Percentiles rank a stretch among this genome's conserved stretches.
Evolutionary conservation across 192 early-diverging fungal species (phyloP).

Genomic region (Phlyctochytrium planicorne): DNA sequence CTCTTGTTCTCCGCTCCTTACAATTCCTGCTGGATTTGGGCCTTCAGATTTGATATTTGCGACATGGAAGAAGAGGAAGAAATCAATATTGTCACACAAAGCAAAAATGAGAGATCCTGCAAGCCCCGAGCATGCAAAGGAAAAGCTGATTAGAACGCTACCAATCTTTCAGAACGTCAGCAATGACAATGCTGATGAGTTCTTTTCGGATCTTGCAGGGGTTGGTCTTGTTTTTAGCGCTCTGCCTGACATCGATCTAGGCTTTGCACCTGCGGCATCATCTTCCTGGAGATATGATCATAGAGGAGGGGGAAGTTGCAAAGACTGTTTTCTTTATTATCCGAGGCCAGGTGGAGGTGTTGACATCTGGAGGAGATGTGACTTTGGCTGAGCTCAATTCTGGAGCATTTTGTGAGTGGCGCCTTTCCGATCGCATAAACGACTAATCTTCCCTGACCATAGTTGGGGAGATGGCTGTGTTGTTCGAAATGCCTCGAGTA

Average conservation of each 20-base stretch:
- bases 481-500: constrained; percentile 51
- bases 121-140: no score
- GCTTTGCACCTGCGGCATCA: constrained; percentile 50
- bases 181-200: constrained; percentile 1
- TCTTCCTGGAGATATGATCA: constrained; percentile 53
- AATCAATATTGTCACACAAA: no score
- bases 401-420: constrained; percentile 44
- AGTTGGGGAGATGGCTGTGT: constrained; percentile 57
- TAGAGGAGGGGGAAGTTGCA: constrained; percentile 61
- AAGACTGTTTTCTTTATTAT: constrained; percentile 74
- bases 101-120: no score
- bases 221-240: not conserved
- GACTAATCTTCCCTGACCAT: constrained; percentile 4
- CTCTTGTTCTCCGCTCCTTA: no score
- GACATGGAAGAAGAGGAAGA: no score
- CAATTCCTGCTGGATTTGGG: no score
- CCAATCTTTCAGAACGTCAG: not conserved
- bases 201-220: not conserved
- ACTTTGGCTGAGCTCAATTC: constrained; percentile 41
- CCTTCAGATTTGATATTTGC: no score
- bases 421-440: constrained; percentile 9
- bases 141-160: not conserved
- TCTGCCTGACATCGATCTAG: not conserved
- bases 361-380: constrained; percentile 53
- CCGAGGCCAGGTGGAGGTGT: constrained; percentile 63